These are phyloP conservation scores for Rosa hybrid DNA, from an alignment of 331 rosid species.

Conservation along the genomic window DNA sequence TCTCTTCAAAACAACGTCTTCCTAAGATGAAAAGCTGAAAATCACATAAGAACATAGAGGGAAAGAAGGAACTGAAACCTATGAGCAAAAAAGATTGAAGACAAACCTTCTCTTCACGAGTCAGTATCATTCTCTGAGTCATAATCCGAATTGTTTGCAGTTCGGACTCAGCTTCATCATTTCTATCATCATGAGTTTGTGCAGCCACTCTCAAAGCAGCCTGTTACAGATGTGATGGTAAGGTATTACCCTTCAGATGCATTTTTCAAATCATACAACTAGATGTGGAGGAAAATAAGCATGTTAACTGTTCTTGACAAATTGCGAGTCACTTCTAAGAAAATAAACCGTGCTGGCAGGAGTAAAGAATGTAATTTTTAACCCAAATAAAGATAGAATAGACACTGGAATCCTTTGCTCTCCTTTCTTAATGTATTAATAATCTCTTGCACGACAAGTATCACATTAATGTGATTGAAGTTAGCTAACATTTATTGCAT, in stretches of 20 bases:
- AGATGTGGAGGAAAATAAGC: not conserved
- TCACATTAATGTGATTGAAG: not conserved
- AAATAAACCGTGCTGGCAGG: not conserved
- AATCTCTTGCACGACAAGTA: not conserved
- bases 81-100: constrained; percentile 16
- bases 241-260: not conserved
- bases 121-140: constrained; percentile 82
- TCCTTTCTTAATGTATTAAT: too few species aligned
- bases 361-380: not conserved
- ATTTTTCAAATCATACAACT: not conserved
- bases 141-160: constrained; percentile 43
- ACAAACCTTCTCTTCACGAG: constrained; percentile 82
- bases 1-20: constrained; percentile 92
- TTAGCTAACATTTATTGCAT: not conserved
- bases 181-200: constrained; percentile 48
- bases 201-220: constrained; percentile 72
- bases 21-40: constrained; percentile 54
- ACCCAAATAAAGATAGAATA: not conserved
- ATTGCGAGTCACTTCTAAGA: not conserved
- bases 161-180: constrained; percentile 53
- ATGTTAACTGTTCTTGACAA: not conserved
- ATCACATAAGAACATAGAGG: constrained; percentile 27
- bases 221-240: constrained; percentile 36
- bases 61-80: constrained; percentile 5
- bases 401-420: too few species aligned